Base-by-base conservation (phyloP, 2,329 filamentous ascomycete genomes). In the Clarireedia hainanense region DNA sequence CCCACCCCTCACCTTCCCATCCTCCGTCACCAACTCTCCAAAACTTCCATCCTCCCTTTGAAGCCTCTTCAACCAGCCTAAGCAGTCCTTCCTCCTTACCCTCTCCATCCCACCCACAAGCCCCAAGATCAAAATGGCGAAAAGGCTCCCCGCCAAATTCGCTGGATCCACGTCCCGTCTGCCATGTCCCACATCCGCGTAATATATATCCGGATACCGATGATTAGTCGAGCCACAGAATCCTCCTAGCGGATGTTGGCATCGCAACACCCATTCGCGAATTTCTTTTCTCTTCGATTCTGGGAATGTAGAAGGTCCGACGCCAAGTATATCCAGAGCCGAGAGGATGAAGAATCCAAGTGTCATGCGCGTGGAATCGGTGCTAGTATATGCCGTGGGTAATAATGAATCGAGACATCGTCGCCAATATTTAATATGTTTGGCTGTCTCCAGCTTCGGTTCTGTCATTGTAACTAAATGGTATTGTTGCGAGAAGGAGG, bases 391-490 rank as follows among this genome's bases (percentile, higher is more conserved):
- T 60, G 83, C 79, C 47, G 84, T 80, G 0, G 94, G 94, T 6
- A 99, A 83, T 59, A 86, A 80, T 24, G 85, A 86, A 69, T 86
- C 87, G 61, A 94, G 80, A 70, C 92, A 96, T 68, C 91, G 85
- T 62, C 91, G 82, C 86, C 91, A 99, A 79, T 96, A 99, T 68
- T 87, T 89, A 69, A 94, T 76, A 70, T 99, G 94, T 56, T 78
- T 80, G 48, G 80, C 75, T 57, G 77, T 81, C 67, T 87, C 75
- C 59, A 88, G 72, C 24, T 68, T 63, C 3, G 71, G 65, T 47
- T 67, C 62, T 52, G 50, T 59, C 63, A 68, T 67, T 30, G 47
- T 53, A n/a, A 43, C 26, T 26, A 17, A 24, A 15, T 24, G 34
- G 37, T 30, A 36, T 17, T 14, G 20, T 45, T 45, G 17, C 9